Evolutionary conservation across 129 eudicot genomes (phyloP), one percentile per base, ranked within the genome.

Genomic region (Artemisia argyi): DNA sequence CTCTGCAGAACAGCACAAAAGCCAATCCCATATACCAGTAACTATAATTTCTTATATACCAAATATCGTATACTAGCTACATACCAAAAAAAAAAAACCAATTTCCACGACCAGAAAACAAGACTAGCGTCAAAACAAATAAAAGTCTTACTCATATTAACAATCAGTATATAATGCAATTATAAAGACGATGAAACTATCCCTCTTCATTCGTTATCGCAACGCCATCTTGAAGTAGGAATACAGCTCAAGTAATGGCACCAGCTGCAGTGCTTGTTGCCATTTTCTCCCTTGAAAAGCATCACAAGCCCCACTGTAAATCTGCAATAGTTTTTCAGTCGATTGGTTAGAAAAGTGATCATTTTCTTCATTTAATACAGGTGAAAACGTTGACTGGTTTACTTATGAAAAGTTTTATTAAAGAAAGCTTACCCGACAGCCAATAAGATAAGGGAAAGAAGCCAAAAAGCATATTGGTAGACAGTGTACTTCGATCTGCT

Each of bases 241-340:
- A 87, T 83, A 70, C 98, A 93, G 78, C 88, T 93, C 66, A 89
- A 69, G 72, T 93, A 82, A 74, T 79, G 96, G 77, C 98, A 93
- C 98, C 98, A 87, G 81, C 92, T 85, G 80, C 98, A 93, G 55
- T 62, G 89, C 13, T 89, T 80, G 68, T 89, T 89, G 1, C 83
- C 96, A 42, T 85, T 87, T 51, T 87, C 88, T 64, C 98, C 98
- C 70, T 65, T 80, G 68, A 89, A 89, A 11, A 93, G 85, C 98
- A 89, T 89, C 50, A 87, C 87, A 59, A 85, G 73, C 58, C 89
- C 95, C 22, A 85, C 84, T 0, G 78, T 77, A 68, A 83, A 89
- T 66, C 98, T 93, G 95, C 71, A 76, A 35, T 50, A 69, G 3
- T 22, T 49, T 1, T 26, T 53, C 26, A 15, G 24, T 74, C 18